Evolutionary conservation across 768 basidiomycete genomes (phyloP), one percentile per base, ranked within the genome.

Genomic region (Solioccasus polychromus): DNA sequence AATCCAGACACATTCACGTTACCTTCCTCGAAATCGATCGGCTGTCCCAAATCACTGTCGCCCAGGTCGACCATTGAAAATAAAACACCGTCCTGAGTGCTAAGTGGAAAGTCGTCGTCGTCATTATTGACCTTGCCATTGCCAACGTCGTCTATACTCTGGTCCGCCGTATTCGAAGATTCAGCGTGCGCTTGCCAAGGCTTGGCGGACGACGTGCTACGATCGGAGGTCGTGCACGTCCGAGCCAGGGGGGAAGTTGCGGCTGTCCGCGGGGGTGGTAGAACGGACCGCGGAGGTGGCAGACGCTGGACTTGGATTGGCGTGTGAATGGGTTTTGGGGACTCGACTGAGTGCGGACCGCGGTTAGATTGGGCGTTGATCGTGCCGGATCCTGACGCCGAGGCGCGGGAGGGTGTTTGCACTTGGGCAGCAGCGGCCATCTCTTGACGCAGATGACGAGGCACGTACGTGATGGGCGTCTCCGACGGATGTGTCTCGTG

Each of bases 71-170:
- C 71, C 9, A 71, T 63, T 17, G 84, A 83, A 28, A 83, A 68
- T 54, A 86, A 76, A 2, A 73, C 80, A 42, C 81, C 85, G 42
- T 88, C 86, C 31, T 89, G 83, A 1, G 83, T 83, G 45, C 71
- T 68, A 51, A 80, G 75, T 10, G 70, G 69, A 50, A 76, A 82
- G 0, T 72, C 51, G 15, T 69, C 69, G 2, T 65, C 74, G 4
- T 44, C 47, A 0, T 51, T 47, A 0, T 39, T 35, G 2, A 73
- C 73, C 29, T 70, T 64, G 10, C 43, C 47, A 20, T 55, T 54
- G 28, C 48, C 11, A 1, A 5, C 5, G 6, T 22, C 5, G 1
- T 8, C 19, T 17, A 24, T 24, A 4, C 37, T 14, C 25, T 39
- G 31, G n/a, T 57, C 47, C 3, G 35, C 51, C 15, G 40, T 7